Conservation (phyloP, 169 alveolate species). For the Babesia divergens region DNA sequence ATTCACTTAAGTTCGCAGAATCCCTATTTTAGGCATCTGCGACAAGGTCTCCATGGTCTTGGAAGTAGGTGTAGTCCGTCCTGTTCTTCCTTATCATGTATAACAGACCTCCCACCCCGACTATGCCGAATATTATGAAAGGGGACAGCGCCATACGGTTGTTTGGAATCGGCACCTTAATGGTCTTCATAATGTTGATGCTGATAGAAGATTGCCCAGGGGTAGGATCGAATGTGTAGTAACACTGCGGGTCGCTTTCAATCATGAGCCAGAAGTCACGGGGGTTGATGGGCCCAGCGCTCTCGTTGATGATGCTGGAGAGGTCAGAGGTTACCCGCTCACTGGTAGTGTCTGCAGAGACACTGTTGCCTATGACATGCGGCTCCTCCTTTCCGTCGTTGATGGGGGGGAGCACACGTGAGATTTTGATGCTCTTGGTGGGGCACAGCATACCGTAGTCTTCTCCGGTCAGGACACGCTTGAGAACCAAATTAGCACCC, state of each 20-base stretch:
- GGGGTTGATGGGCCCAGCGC: background rate
- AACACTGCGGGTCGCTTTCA: constrained; percentile 43
- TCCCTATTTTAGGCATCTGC: background rate
- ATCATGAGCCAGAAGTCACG: constrained; percentile 49
- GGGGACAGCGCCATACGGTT: background rate
- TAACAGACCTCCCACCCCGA: background rate
- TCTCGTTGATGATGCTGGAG: constrained; percentile 13
- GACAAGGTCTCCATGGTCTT: constrained; percentile 38
- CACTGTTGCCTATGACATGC: background rate
- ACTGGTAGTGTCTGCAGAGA: background rate
- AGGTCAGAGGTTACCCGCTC: constrained; percentile 6
- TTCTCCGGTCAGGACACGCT: constrained; percentile 4
- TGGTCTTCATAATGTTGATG: constrained; percentile 4
- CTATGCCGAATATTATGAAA: background rate
- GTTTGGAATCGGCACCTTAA: background rate
- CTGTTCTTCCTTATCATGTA: constrained; percentile 7
- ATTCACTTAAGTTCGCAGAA: background rate
- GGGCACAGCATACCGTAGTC: constrained; percentile 45
- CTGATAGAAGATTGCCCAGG: background rate
- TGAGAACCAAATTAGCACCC: constrained; percentile 36
- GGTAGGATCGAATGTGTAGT: constrained; percentile 35
- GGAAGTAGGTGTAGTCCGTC: constrained; percentile 63
- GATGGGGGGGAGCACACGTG: background rate
- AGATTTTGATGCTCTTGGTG: constrained; percentile 17
- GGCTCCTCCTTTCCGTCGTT: constrained; percentile 1